Base-by-base conservation (phyloP, 1,284 basidiomycete species). In the Ganoderma multipileum region DNA sequence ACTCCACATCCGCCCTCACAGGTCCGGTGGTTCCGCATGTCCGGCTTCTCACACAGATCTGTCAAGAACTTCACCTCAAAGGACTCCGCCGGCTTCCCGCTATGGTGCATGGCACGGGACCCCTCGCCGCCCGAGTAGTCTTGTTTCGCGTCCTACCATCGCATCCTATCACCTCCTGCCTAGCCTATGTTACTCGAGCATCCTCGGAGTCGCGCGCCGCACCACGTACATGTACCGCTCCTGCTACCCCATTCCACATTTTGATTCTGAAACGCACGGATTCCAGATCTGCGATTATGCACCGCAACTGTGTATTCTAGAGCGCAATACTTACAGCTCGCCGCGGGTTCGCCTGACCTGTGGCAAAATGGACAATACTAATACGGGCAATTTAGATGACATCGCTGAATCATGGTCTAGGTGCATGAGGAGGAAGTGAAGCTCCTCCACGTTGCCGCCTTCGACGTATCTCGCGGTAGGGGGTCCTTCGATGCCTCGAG, bases 41-140 rank as follows among this genome's bases (percentile, higher is more conserved):
- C 68, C 23, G 76, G 76, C 23, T 77, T 75, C 67, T 64, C 63
- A 14, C 74, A 78, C 65, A 71, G 76, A 23, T 67, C 72, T 7
- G 77, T 78, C 23, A 77, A 76, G 70, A 78, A 78, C 71, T 73
- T 77, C 61, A 67, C 72, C 44, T 71, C 73, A 23, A 69, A 64
- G 38, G 69, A 71, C 44, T 72, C 69, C 14, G 66, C 73, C 9
- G 77, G 77, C 42, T 78, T 78, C 65, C 76, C 77, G 18, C 72
- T 78, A 36, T 78, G 77, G 77, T 74, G 73, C 39, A 72, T 76
- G 71, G 69, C 72, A 26, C 65, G 75, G 47, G 74, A 78, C 12
- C 73, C 73, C 54, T 36, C 33, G n/a, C 57, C 57, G n/a, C 23
- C 58, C 38, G 36, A n/a, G 33, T 58, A 58, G 55, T 38, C n/a